Evolutionary conservation across 805 yeast genomes (phyloP).

Genomic region (Myxozyma melibiosi): DNA sequence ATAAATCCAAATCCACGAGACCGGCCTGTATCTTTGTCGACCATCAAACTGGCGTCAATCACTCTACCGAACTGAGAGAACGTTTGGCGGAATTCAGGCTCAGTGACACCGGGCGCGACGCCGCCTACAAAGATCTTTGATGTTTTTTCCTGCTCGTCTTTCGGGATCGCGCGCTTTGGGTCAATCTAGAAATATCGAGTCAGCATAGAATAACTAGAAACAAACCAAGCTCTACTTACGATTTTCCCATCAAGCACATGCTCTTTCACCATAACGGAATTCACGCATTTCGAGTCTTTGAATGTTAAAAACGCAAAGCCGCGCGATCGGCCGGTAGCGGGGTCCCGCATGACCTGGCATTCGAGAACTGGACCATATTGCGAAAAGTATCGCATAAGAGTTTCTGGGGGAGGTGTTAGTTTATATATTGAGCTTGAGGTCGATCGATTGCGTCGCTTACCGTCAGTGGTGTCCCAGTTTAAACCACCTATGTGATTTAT

Average conservation of each 20-base stretch:
- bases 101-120: constrained; percentile 89
- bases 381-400: constrained; percentile 75
- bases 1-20: constrained; percentile 97
- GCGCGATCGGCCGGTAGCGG: constrained; percentile 77
- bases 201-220: not conserved
- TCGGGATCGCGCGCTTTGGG: constrained; percentile 96
- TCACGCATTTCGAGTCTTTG: constrained; percentile 77
- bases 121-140: constrained; percentile 98
- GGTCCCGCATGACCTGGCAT: constrained; percentile 90
- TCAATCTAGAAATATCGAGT: constrained; percentile 54
- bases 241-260: constrained; percentile 93
- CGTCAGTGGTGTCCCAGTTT: constrained; percentile 95
- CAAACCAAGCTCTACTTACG: constrained; percentile 20
- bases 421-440: not conserved
- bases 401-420: constrained; percentile 48
- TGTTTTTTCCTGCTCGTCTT: constrained; percentile 94
- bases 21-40: constrained; percentile 95
- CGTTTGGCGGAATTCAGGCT: constrained; percentile 81
- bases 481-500: constrained; percentile 77
- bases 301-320: constrained; percentile 95
- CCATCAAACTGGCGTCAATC: constrained; percentile 94
- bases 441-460: constrained; percentile 6
- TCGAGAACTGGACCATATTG: constrained; percentile 89
- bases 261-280: constrained; percentile 79
- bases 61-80: constrained; percentile 87